These are phyloP conservation scores for Afroboletus lepidellus DNA, from an alignment of 1,284 basidiomycete genomes.

Conservation along the genomic window DNA sequence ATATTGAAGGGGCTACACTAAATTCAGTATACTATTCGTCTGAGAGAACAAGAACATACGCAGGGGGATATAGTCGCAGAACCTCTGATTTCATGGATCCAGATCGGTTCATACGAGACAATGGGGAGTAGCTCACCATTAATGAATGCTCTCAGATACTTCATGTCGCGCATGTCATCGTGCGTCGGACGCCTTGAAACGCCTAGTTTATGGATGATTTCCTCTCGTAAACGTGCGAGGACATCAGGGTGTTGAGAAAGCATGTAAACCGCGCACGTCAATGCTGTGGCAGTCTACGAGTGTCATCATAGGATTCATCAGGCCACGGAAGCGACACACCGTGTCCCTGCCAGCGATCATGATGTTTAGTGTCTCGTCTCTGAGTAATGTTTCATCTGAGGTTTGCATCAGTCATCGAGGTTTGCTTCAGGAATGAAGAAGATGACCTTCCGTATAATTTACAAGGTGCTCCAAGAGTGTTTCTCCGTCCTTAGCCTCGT, in stretches of 20 bases:
- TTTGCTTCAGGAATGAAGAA: not conserved
- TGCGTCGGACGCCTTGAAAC: conserved; percentile 12
- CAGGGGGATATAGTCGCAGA: not conserved
- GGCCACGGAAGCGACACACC: conserved; percentile 28
- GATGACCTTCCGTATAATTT: conserved; percentile 30
- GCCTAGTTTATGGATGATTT: too few relatives aligned
- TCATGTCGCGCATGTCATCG: too few relatives aligned
- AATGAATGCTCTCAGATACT: too few relatives aligned
- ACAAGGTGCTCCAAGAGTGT: conserved; percentile 34
- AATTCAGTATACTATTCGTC: not conserved
- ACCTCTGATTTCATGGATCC: not conserved
- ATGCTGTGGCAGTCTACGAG: too few relatives aligned
- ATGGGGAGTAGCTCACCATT: not conserved
- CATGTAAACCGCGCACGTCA: too few relatives aligned
- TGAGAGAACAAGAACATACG: not conserved
- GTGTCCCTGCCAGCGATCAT: conserved; percentile 43
- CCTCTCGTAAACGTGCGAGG: too few relatives aligned
- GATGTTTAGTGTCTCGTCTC: conserved; percentile 43
- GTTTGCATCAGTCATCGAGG: conserved; percentile 4
- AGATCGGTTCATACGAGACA: not conserved
- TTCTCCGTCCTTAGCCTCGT: conserved; percentile 18
- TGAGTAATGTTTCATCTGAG: conserved; percentile 34
- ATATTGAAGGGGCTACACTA: not conserved
- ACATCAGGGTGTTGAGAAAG: too few relatives aligned
- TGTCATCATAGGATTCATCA: too few relatives aligned